A percentile compares a stretch with the other conserved stretches of the same genome.
Evolutionary conservation across 495 filamentous ascomycete species (phyloP).

Genomic region (Talaromyces wortmannii): DNA sequence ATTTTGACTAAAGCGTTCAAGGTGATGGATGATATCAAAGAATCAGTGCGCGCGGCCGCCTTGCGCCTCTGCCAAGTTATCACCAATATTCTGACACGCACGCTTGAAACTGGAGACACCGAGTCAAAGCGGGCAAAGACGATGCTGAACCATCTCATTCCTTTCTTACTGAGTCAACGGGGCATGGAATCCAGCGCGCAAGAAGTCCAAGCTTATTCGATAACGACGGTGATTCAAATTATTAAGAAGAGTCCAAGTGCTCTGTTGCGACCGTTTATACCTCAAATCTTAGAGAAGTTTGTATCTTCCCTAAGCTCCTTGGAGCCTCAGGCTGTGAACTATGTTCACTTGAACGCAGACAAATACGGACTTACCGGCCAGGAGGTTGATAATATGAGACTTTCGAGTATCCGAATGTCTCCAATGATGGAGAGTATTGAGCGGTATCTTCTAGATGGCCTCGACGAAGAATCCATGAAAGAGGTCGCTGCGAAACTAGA

Average conservation of each 20-base stretch:
- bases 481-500: constrained; percentile 65
- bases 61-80: constrained; percentile 73
- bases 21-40: constrained; percentile 86
- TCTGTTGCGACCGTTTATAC: constrained; percentile 69
- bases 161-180: constrained; percentile 83
- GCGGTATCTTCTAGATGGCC: constrained; percentile 70
- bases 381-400: constrained; percentile 75
- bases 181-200: constrained; percentile 81
- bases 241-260: constrained; percentile 73
- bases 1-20: constrained; percentile 82
- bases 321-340: constrained; percentile 83
- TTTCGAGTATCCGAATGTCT: constrained; percentile 72
- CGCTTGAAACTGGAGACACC: constrained; percentile 72
- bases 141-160: constrained; percentile 78
- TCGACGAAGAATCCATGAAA: constrained; percentile 69
- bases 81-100: constrained; percentile 73
- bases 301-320: constrained; percentile 76
- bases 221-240: constrained; percentile 74
- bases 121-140: constrained; percentile 59
- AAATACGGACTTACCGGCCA: constrained; percentile 81
- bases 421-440: constrained; percentile 93
- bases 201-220: constrained; percentile 71
- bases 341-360: constrained; percentile 80
- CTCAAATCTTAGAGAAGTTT: constrained; percentile 72
- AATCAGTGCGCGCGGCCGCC: constrained; percentile 75